Conservation (phyloP, 2,329 filamentous ascomycete genomes). For the Dendrostoma leiphaemia region DNA sequence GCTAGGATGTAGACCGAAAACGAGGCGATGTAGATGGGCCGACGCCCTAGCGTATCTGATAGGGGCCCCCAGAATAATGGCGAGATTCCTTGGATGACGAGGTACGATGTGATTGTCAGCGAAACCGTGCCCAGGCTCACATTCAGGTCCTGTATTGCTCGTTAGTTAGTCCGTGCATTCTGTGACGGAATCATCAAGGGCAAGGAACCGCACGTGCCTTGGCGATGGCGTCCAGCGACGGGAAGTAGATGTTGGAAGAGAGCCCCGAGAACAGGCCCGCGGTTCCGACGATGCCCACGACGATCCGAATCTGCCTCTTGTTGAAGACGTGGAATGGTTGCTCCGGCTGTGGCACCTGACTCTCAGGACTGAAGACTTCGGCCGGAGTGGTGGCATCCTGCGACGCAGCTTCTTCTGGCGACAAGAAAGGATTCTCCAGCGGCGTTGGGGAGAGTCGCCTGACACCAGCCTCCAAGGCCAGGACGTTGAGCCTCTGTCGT, state of each 20-base stretch:
- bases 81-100: conserved; percentile 49
- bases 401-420: neutral
- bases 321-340: conserved; percentile 34
- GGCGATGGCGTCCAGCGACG: conserved; percentile 38
- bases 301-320: conserved; percentile 38
- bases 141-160: conserved; percentile 25
- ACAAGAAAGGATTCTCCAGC: too few species aligned
- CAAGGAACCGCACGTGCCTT: conserved; percentile 22
- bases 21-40: conserved; percentile 42
- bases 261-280: conserved; percentile 53
- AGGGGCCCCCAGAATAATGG: conserved; percentile 48
- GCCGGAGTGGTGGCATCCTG: neutral
- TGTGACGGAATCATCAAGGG: neutral
- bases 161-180: neutral
- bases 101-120: conserved; percentile 45
- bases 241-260: conserved; percentile 51
- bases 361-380: neutral
- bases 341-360: neutral
- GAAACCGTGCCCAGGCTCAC: conserved; percentile 31
- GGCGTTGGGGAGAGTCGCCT: too few species aligned
- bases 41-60: conserved; percentile 44
- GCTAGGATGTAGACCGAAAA: conserved; percentile 46
- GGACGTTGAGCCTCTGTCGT: too few species aligned
- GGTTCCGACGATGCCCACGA: conserved; percentile 47
- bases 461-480: too few species aligned